Conservation (phyloP, 192 early-diverging fungal species). For the Coemansia sp. region DNA sequence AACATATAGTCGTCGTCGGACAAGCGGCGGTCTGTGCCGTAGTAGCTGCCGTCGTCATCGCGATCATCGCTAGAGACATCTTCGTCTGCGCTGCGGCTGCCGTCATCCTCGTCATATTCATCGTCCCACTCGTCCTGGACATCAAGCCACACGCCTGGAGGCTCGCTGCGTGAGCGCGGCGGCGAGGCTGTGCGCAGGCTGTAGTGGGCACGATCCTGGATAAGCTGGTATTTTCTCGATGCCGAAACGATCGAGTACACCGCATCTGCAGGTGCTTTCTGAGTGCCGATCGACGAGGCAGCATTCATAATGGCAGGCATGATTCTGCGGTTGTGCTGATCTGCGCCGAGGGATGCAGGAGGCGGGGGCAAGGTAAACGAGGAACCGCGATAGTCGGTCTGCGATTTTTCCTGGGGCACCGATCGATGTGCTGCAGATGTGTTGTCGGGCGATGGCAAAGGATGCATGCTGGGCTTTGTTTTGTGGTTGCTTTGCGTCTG, state of each 20-base stretch:
- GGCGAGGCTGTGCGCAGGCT: conserved; percentile 39
- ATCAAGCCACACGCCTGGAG: conserved; percentile 53
- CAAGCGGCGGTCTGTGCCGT: conserved; percentile 12
- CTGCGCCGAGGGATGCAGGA: conserved; percentile 6
- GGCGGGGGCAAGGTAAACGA: conserved; percentile 2
- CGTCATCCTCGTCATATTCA: conserved; percentile 5
- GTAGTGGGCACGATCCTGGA: conserved; percentile 33
- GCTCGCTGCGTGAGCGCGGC: conserved; percentile 37
- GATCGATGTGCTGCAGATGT: conserved; percentile 1
- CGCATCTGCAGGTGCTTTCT: neutral
- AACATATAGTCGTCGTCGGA: conserved; percentile 22
- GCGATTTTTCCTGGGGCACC: conserved; percentile 7
- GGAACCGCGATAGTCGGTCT: neutral
- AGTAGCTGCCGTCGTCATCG: conserved; percentile 17
- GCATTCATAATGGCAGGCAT: neutral
- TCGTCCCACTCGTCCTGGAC: conserved; percentile 39
- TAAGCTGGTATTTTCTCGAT: conserved; percentile 30
- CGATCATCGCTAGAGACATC: neutral
- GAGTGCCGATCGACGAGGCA: neutral
- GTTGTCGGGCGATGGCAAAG: neutral
- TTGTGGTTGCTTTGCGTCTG: too few relatives aligned
- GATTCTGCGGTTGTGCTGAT: neutral
- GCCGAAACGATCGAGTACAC: conserved; percentile 5
- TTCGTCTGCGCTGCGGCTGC: conserved; percentile 6
- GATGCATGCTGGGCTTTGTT: too few relatives aligned